Evolutionary conservation across 192 early-diverging fungal genomes (phyloP).

Genomic region (Radiomyces spectabilis): DNA sequence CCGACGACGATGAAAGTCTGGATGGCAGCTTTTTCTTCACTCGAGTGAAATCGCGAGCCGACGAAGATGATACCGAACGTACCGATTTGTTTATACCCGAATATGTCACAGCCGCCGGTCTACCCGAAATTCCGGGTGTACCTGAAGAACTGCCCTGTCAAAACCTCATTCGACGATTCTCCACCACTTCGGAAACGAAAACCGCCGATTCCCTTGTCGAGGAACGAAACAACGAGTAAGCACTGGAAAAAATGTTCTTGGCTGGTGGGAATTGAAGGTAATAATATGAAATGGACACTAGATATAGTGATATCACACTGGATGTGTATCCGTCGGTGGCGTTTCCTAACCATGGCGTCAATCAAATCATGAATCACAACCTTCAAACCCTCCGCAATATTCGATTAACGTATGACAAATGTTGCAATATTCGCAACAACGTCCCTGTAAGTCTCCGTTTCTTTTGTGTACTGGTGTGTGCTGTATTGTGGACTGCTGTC

Average conservation of each 20-base stretch:
- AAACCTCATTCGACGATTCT: no score
- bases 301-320: constrained; percentile 15
- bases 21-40: constrained; percentile 10
- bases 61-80: constrained; percentile 9
- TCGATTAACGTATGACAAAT: constrained; percentile 37
- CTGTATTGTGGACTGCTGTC: no score
- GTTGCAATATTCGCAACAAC: constrained; percentile 27
- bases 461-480: no score
- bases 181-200: no score
- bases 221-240: no score
- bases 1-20: constrained; percentile 26
- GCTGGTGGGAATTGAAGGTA: no score
- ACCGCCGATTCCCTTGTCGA: no score
- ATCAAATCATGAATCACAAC: constrained; percentile 34
- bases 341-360: constrained; percentile 28
- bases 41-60: constrained; percentile 1
- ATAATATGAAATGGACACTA: no score
- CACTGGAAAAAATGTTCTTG: no score
- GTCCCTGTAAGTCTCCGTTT: constrained; percentile 24
- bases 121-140: constrained; percentile 27
- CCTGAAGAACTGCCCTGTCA: constrained; percentile 6
- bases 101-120: constrained; percentile 28
- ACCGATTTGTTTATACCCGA: constrained; percentile 41
- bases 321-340: constrained; percentile 29
- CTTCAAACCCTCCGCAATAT: constrained; percentile 33